Base-by-base conservation (phyloP, 345 rosid species). In the Litchi chinensis region DNA sequence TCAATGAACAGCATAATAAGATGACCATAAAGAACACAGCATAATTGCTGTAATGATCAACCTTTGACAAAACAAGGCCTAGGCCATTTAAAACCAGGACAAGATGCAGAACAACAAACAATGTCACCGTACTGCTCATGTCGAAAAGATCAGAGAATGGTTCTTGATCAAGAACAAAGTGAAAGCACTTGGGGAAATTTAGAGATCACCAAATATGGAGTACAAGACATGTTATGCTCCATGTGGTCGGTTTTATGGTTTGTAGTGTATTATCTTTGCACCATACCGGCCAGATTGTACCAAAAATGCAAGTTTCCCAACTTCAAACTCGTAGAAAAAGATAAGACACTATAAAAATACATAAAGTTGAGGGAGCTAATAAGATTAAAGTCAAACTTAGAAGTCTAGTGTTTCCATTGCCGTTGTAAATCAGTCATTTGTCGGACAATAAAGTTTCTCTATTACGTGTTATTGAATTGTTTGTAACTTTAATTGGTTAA, bases 1-100 rank as follows among this genome's bases (percentile, higher is more conserved):
- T 52, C 32, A n/a, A 65, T 57, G 69, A 22, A 57, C 21, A 43
- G 44, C 40, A 5, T 6, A 46, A 70, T 48, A 44, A 44, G 37
- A 44, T 69, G 57, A 44, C 48, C n/a, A 48, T 16, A 15, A 70
- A 50, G 16, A 74, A 74, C 6, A 37, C 65, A 32, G 71, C 80
- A 19, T 70, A 77, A 39, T 71, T 83, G 80, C 78, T 81, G 39
- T 54, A 56, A 46, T 77, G 82, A 65, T 74, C 76, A 69, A 60
- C 82, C 76, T 66, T 72, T 10, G 75, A 32, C 19, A 67, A 70
- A 48, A 60, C 56, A 37, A 68, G 44, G 59, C 19, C 21, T 24
- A 68, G 84, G 39, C 71, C 48, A 75, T 48, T 48, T 48, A 65
- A 44, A 75, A 65, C 48, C 48, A 65, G 54, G 71, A 81, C 44